Base-by-base conservation (phyloP, 2,329 filamentous ascomycete species). In the Fusarium coffeatum region DNA sequence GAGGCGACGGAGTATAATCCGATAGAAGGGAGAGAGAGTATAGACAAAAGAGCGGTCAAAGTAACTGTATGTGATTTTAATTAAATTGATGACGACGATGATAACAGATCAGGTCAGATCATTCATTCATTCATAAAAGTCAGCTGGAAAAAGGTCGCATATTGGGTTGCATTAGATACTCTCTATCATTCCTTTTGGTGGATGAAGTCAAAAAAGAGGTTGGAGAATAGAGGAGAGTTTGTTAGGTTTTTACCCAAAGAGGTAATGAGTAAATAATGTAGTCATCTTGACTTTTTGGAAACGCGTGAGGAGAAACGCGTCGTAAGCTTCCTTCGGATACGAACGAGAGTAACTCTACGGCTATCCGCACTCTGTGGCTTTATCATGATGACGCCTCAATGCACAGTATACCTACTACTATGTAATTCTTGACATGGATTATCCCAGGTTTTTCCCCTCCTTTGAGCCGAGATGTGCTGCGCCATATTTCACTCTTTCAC, bases 241-340 rank as follows among this genome's bases (percentile, higher is more conserved):
- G 55, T 69, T 66, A 45, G 40, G 28, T 32, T 37, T n/a, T 69
- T 66, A 20, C 66, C 66, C 15, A 56, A 69, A 69, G 32, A 49
- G 66, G 66, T 5, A 69, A 69, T 69, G 51, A 46, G 66, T 69
- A 69, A 69, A 69, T 66, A 69, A 40, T 66, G 54, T 25, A 64
- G 32, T 47, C 32, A 43, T 28, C n/a, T 55, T 27, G 37, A 34
- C 28, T 43, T 41, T 50, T 41, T 51, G 34, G 37, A 55, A 43
- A 55, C 66, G 59, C 64, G 65, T 65, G 59, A 60, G n/a, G 28
- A 28, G 47, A 61, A 51, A 69, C 66, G 66, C 66, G 66, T 69
- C 50, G 40, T 48, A 48, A 46, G 58, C 55, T 42, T 58, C 22
- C 55, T 37, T 58, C 22, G 32, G 18, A 40, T 46, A 40, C 22